A percentile compares a stretch with the other conserved stretches of the same genome.
Conservation (phyloP, 306 rosid species). For the Quercus wislizeni region DNA sequence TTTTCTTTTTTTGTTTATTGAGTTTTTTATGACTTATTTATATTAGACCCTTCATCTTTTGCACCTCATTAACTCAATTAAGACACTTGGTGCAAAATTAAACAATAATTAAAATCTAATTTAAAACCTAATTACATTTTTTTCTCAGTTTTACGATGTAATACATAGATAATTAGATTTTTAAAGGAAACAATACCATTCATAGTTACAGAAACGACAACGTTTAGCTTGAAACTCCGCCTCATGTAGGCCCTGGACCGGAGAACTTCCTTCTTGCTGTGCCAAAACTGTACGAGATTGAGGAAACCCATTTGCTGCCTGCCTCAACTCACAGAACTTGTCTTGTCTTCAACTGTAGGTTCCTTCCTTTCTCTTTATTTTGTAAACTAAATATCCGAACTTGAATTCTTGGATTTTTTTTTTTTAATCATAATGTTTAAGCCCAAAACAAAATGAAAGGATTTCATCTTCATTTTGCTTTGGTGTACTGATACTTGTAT, state of each 20-base stretch:
- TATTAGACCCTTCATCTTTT: no score
- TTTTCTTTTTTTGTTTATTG: no score
- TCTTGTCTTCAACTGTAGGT: neutral
- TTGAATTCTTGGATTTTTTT: neutral
- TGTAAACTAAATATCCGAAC: neutral
- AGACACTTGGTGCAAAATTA: rapidly evolving
- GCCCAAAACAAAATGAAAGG: neutral
- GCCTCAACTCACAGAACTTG: neutral
- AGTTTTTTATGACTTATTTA: no score
- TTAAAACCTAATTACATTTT: no score
- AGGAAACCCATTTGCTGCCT: neutral
- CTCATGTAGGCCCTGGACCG: neutral
- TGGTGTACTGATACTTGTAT: neutral
- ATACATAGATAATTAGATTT: no score
- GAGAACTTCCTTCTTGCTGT: neutral
- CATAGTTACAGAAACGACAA: neutral
- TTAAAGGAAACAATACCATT: neutral
- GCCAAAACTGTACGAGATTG: neutral
- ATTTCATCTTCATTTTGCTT: neutral
- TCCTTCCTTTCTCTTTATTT: neutral
- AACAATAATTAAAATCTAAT: no score
- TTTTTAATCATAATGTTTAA: neutral
- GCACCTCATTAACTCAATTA: no score
- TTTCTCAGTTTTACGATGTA: no score
- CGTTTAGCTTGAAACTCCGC: neutral